Evolutionary conservation across 345 rosid species (phyloP), one percentile per base, ranked within the genome.

Genomic region (Citrus inodora): DNA sequence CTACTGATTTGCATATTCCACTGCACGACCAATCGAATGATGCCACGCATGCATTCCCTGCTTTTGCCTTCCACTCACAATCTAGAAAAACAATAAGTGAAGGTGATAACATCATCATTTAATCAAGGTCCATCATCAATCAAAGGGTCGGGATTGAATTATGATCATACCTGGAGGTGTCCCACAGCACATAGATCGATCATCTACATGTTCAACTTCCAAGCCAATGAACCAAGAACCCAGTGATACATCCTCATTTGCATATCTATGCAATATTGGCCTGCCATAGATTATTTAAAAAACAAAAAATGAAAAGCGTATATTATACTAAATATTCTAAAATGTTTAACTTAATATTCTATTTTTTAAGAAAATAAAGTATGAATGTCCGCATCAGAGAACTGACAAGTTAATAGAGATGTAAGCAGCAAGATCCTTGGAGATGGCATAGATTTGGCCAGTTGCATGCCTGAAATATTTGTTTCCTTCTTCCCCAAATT

Each of bases 401-500:
- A 81, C 88, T 83, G 2, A 93, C 97, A 83, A 89, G 80, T 95
- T 95, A 64, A 82, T 80, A 66, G 98, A 87, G 82, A 95, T 91
- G 77, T 91, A 95, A 25, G 90, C 74, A 65, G 99, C 99, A 13
- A 95, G 90, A 75, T 95, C 99, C 80, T 91, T 93, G 28, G 98
- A 93, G 82, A 95, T 89, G 80, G 87, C 98, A 69, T 95, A 93
- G 35, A 95, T 85, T 76, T 93, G 98, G 4, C 99, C 98, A 0
- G 98, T 93, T 4, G 99, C 99, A 83, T 95, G 99, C 70, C 96
- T 81, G 83, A 95, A 93, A 70, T 95, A 95, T 63, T 89, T 86
- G 85, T 95, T 95, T 33, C 99, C 99, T 82, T 89, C 92, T 81
- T 93, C 99, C 60, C 98, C 98, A 53, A 95, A 95, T 81, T 95